Evolutionary conservation across 352 stramenopile species (phyloP).

Genomic region (Pythium phragmitis): DNA sequence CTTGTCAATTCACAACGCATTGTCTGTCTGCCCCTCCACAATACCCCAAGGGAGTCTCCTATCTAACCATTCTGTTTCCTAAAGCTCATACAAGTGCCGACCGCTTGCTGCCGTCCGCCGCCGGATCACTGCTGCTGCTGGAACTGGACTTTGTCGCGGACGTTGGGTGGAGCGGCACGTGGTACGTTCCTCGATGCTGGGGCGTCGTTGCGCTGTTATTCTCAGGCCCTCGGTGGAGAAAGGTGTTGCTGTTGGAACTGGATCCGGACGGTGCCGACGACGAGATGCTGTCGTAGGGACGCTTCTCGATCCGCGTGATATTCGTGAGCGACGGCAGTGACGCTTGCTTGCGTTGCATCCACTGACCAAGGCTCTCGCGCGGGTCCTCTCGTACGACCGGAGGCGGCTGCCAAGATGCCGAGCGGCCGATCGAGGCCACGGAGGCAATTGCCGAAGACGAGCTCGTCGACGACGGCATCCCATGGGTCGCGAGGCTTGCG

Average conservation of each 20-base stretch:
- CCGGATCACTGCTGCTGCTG: constrained; percentile 8
- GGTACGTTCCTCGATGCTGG: constrained; percentile 3
- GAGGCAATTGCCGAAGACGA: constrained; percentile 4
- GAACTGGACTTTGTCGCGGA: constrained; percentile 4
- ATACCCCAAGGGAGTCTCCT: neutral
- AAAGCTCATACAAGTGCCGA: constrained; percentile 10
- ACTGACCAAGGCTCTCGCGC: constrained; percentile 19
- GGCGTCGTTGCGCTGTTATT: neutral
- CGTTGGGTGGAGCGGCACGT: constrained; percentile 11
- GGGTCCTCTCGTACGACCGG: constrained; percentile 6
- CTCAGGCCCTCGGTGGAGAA: constrained; percentile 11
- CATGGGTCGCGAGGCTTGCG: constrained; percentile 7
- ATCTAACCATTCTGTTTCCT: neutral
- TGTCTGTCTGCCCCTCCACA: no score
- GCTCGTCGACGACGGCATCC: neutral
- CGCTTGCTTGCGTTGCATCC: constrained; percentile 25
- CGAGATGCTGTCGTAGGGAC: constrained; percentile 25
- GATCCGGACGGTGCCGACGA: constrained; percentile 6
- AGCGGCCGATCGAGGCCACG: constrained; percentile 14
- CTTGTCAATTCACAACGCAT: no score
- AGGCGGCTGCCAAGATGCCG: constrained; percentile 21
- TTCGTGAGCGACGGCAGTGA: constrained; percentile 22
- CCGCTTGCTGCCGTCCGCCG: constrained; percentile 7
- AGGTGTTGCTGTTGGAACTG: neutral
- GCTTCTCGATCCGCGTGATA: constrained; percentile 20